Evolutionary conservation across 2,329 filamentous ascomycete genomes (phyloP), one percentile per base, ranked within the genome.

Genomic region (Phyllosticta capitalensis): DNA sequence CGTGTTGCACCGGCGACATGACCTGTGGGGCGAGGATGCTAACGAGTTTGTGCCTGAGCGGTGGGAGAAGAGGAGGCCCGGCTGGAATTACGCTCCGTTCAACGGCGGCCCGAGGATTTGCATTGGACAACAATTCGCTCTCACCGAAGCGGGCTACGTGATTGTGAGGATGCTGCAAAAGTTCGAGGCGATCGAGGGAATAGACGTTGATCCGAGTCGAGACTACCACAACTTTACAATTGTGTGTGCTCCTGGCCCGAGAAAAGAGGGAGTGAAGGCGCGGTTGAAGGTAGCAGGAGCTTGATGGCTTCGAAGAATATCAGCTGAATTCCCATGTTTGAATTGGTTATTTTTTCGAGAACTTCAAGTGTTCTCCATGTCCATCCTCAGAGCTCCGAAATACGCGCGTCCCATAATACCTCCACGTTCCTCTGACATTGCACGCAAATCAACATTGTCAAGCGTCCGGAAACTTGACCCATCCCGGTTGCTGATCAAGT

Each of bases 21-120:
- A 75, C 55, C 56, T 74, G 1, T 75, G 68, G 67, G 72, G 73
- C 2, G 54, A 63, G 1, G 72, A 75, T 54, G 72, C 71, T 0
- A 65, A 71, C 1, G 67, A 67, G 9, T 75, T 73, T 55, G 65
- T 61, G 21, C 73, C 72, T 0, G 71, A 72, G 24, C 65, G 73
- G 67, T 63, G 72, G 72, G 64, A 71, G 64, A 58, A 67, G 64
- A 54, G 56, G 20, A 58, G 60, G 49, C 62, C 64, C 4, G 68
- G 69, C 0, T 73, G 66, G 65, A 67, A 67, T n/a, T 72, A 68
- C 55, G 54, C 72, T 9, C 70, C 71, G 6, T 54, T 59, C 63
- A 72, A 72, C 6, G 61, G 61, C 5, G 61, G 61, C 0, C 61
- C 58, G 9, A 14, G 61, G 14, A 21, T 54, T 26, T 62, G 61